Evolutionary conservation across 805 yeast species (phyloP).

Genomic region (Saccharomyces eubayanus): DNA sequence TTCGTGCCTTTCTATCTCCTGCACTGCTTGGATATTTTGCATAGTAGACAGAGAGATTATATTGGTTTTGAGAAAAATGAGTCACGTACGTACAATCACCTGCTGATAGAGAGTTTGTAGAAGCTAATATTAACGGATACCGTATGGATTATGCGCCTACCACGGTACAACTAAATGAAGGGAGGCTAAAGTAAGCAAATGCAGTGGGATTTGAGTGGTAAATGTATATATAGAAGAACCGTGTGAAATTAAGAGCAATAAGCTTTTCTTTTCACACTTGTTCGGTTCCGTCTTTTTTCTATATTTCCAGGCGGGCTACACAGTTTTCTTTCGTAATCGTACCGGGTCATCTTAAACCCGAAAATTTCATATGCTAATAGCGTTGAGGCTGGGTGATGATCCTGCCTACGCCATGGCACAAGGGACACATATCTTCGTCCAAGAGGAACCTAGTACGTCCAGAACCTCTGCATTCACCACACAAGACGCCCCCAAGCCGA

Average conservation of each 20-base stretch:
- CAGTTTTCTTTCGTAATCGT: neutral
- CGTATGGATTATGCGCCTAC: neutral
- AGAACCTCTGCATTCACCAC: constrained; percentile 64
- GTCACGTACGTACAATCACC: neutral
- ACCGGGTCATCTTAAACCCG: neutral
- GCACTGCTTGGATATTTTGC: constrained; percentile 8
- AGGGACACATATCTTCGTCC: constrained; percentile 54
- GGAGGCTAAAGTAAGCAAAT: neutral
- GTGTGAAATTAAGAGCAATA: neutral
- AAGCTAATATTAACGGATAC: neutral
- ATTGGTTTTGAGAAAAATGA: neutral
- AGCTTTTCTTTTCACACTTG: neutral
- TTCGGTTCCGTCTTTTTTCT: constrained; percentile 5
- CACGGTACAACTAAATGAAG: neutral
- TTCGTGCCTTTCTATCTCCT: constrained; percentile 18
- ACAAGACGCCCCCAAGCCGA: constrained; percentile 58
- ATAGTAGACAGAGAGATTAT: neutral
- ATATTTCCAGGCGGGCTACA: neutral
- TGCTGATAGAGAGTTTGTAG: neutral
- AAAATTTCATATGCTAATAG: neutral
- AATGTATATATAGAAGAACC: neutral
- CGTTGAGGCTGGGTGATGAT: constrained; percentile 19
- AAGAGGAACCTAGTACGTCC: constrained; percentile 50
- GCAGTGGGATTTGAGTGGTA: neutral
- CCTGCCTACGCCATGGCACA: constrained; percentile 64